Percentiles rank a stretch among this genome's conserved stretches.
Conservation (phyloP, 2,329 filamentous ascomycete genomes). For the Juglanconis juglandina region DNA sequence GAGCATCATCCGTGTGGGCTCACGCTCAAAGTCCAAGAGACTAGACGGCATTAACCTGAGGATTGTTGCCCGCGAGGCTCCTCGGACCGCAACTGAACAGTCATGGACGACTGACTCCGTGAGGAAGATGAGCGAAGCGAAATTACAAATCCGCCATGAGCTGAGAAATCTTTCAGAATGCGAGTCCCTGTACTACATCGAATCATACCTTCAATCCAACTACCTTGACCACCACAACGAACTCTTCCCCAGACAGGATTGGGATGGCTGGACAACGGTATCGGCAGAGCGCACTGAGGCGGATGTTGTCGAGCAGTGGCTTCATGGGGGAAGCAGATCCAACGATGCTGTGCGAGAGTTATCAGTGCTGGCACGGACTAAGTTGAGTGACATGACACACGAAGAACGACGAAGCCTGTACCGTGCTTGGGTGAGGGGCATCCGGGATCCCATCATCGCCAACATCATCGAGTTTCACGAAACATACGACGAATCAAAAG, state of each 20-base stretch:
- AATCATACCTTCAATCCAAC: no score
- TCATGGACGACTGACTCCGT: background rate
- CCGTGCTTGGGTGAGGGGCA: slow-evolving; percentile 27
- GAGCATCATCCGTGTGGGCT: slow-evolving; percentile 61
- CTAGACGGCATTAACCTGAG: slow-evolving; percentile 51
- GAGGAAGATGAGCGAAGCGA: background rate
- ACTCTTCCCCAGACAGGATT: background rate
- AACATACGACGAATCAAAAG: slow-evolving; percentile 9
- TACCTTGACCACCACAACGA: background rate
- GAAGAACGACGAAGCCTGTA: slow-evolving; percentile 26
- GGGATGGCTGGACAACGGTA: no score
- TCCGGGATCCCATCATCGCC: slow-evolving; percentile 22
- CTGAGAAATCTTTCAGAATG: background rate
- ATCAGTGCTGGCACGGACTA: slow-evolving; percentile 10
- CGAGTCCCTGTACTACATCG: background rate
- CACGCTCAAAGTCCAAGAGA: slow-evolving; percentile 50
- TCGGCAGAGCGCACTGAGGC: no score
- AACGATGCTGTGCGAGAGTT: background rate
- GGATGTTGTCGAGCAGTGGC: slow-evolving; percentile 22
- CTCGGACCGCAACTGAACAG: slow-evolving; percentile 39
- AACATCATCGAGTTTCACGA: slow-evolving; percentile 6
- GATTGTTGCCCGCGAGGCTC: slow-evolving; percentile 27
- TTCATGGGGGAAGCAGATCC: slow-evolving; percentile 9
- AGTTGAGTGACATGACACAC: slow-evolving; percentile 17
- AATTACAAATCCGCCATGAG: background rate